Evolutionary conservation across 2,329 filamentous ascomycete genomes (phyloP).

Genomic region (Rhynchosporium secalis): DNA sequence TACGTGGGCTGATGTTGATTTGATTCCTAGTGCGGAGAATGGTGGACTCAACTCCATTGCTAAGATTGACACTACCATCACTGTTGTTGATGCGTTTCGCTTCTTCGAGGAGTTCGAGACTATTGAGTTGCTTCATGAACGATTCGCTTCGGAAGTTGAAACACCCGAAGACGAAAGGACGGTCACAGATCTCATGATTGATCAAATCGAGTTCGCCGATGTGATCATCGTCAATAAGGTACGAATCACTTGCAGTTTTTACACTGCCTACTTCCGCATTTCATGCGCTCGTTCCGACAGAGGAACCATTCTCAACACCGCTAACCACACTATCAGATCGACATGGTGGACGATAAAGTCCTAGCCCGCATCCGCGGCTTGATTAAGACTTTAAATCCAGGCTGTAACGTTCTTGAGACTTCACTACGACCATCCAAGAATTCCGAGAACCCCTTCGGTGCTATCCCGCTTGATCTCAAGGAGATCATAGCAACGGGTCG

Average conservation of each 20-base stretch:
- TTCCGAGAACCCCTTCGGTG: constrained; percentile 39
- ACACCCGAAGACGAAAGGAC: constrained; percentile 69
- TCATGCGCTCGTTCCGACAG: not conserved
- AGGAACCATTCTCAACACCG: not conserved
- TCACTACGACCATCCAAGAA: constrained; percentile 2
- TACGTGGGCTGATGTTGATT: constrained; percentile 7
- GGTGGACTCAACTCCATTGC: constrained; percentile 68
- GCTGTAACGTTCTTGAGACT: constrained; percentile 63
- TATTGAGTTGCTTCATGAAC: constrained; percentile 63
- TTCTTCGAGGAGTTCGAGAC: constrained; percentile 73
- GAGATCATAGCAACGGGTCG: constrained; percentile 65
- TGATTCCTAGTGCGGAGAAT: constrained; percentile 47
- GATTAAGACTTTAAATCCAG: constrained; percentile 63
- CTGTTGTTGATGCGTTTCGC: constrained; percentile 72
- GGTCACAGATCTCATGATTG: constrained; percentile 73
- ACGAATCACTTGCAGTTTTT: not conserved
- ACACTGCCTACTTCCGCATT: not conserved
- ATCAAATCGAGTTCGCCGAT: constrained; percentile 77
- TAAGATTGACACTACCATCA: constrained; percentile 69
- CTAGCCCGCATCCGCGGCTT: constrained; percentile 52
- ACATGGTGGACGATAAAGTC: constrained; percentile 42
- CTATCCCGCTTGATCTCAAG: constrained; percentile 55
- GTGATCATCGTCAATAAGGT: constrained; percentile 70
- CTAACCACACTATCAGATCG: constrained; percentile 28
- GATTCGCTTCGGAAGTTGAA: constrained; percentile 59